These are phyloP conservation scores for Coprinopsis marcescibilis DNA, from an alignment of 768 basidiomycete species.

Conservation along the genomic window DNA sequence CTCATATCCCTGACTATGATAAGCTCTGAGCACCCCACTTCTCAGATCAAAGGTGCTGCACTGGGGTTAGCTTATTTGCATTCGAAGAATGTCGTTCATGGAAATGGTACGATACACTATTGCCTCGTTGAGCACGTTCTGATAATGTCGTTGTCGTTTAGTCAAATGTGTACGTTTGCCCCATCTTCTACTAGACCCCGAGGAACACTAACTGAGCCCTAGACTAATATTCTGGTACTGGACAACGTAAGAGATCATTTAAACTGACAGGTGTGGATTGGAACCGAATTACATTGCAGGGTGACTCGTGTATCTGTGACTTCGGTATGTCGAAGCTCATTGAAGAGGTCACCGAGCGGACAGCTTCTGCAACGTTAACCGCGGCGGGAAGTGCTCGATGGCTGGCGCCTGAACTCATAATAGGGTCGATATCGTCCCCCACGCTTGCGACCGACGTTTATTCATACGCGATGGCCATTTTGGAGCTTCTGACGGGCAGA, in stretches of 20 bases:
- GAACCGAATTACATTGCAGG: constrained; percentile 25
- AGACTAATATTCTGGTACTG: constrained; percentile 58
- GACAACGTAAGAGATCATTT: constrained; percentile 29
- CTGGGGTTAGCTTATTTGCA: constrained; percentile 56
- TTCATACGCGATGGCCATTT: constrained; percentile 54
- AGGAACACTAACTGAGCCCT: constrained; percentile 7
- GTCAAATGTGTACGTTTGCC: constrained; percentile 55
- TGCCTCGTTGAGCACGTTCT: neutral
- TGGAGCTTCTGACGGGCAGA: constrained; percentile 52
- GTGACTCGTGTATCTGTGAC: constrained; percentile 51
- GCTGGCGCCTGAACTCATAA: constrained; percentile 56
- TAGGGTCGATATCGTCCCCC: constrained; percentile 33
- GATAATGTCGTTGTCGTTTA: constrained; percentile 16
- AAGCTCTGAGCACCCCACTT: neutral
- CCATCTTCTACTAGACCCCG: neutral
- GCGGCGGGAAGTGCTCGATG: constrained; percentile 48
- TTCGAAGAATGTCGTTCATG: constrained; percentile 45
- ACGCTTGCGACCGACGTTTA: constrained; percentile 50
- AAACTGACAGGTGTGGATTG: neutral
- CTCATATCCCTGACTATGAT: neutral
- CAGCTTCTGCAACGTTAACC: constrained; percentile 42
- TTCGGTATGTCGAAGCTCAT: constrained; percentile 62
- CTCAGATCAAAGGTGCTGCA: constrained; percentile 48
- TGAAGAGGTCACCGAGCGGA: constrained; percentile 48
- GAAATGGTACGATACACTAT: constrained; percentile 47